Evolutionary conservation across 2,329 filamentous ascomycete species (phyloP).

Genomic region (Nigrospora oryzae): DNA sequence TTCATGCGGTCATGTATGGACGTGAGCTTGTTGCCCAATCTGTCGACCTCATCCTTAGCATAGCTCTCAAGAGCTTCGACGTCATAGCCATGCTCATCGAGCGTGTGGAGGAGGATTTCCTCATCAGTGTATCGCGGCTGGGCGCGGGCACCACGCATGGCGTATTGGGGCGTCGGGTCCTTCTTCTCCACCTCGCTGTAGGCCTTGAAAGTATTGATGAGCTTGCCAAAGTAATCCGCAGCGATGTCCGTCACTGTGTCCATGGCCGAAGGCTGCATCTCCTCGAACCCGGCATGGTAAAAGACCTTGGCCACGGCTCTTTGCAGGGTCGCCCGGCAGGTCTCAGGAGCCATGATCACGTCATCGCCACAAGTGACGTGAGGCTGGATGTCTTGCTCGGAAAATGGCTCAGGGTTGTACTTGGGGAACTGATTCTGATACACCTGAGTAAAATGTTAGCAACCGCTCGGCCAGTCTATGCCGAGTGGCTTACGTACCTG

Average conservation of each 20-base stretch:
- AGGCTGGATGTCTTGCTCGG: constrained; percentile 79
- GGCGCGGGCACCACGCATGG: constrained; percentile 31
- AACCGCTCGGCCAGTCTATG: background rate
- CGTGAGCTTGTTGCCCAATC: constrained; percentile 68
- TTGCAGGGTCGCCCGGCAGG: constrained; percentile 77
- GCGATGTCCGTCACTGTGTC: constrained; percentile 87
- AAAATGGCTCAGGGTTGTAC: constrained; percentile 82
- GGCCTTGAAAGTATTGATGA: constrained; percentile 69
- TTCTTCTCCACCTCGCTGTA: constrained; percentile 81
- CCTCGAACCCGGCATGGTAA: constrained; percentile 93
- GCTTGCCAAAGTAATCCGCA: constrained; percentile 79
- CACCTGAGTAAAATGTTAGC: constrained; percentile 46
- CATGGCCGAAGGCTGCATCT: constrained; percentile 88
- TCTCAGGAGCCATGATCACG: constrained; percentile 74
- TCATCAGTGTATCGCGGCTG: constrained; percentile 70
- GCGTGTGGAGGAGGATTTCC: constrained; percentile 77
- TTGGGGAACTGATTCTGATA: constrained; percentile 98
- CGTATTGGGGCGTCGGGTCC: constrained; percentile 34
- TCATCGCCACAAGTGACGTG: constrained; percentile 85
- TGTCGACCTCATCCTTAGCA: constrained; percentile 87
- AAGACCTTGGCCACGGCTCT: constrained; percentile 90
- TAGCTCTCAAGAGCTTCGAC: constrained; percentile 76
- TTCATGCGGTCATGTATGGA: constrained; percentile 94
- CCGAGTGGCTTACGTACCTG: constrained; percentile 50
- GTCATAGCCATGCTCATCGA: constrained; percentile 77